Conservation (phyloP, 495 filamentous ascomycete species). For the Aspergillus nidulans region DNA sequence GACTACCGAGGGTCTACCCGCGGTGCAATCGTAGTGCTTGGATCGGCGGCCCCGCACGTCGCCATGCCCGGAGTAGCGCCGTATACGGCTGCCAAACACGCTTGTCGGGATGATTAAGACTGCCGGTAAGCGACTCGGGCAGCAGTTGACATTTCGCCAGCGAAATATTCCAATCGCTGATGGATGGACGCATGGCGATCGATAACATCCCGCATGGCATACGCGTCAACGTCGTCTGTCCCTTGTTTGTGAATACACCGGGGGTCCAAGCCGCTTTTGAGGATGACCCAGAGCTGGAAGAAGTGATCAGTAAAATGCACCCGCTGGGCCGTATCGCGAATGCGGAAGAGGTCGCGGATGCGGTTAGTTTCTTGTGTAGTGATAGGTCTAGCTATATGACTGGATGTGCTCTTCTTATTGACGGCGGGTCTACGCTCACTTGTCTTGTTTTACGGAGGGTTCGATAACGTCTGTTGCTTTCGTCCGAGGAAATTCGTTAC, state of each 20-base stretch:
- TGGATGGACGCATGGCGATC: slow-evolving; percentile 21
- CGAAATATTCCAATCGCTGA: too few species aligned
- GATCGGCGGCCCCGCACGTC: slow-evolving; percentile 29
- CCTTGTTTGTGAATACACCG: slow-evolving; percentile 38
- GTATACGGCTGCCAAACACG: slow-evolving; percentile 43
- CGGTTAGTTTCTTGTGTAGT: slow-evolving; percentile 37
- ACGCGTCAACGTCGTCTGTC: slow-evolving; percentile 42
- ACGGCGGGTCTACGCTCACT: slow-evolving; percentile 15
- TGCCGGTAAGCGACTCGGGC: slow-evolving; percentile 21
- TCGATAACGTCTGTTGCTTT: too few species aligned
- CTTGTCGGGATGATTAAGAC: slow-evolving; percentile 38
- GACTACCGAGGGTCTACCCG: background rate
- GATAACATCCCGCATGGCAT: slow-evolving; percentile 28
- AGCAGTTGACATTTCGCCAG: too few species aligned
- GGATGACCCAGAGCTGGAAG: background rate
- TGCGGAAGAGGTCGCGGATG: slow-evolving; percentile 39
- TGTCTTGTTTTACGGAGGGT: background rate
- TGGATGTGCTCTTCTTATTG: slow-evolving; percentile 19
- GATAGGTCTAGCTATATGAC: slow-evolving; percentile 34
- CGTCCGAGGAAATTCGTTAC: too few species aligned
- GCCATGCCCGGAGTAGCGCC: slow-evolving; percentile 20
- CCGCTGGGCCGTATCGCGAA: slow-evolving; percentile 33
- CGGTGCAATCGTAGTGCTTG: slow-evolving; percentile 35
- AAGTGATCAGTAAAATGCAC: background rate
- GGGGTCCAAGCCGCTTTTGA: slow-evolving; percentile 20